These are phyloP conservation scores for Rhizopus arrhizus DNA, from an alignment of 371 early-diverging fungal genomes.

Conservation along the genomic window DNA sequence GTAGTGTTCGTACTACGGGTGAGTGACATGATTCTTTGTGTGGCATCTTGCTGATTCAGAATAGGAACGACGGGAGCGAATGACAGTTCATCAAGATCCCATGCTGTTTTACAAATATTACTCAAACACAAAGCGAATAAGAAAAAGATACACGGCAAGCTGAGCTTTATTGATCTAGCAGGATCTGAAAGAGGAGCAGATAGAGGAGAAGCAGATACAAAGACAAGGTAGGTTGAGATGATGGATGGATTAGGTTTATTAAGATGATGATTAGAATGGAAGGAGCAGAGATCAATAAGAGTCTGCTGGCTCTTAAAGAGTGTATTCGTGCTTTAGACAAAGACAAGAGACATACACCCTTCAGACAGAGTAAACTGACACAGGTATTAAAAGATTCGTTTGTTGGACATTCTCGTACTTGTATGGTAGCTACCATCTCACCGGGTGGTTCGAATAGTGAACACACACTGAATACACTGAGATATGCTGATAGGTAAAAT, in stretches of 20 bases:
- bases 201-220: conserved; percentile 87
- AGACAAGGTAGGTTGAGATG: conserved; percentile 67
- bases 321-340: conserved; percentile 96
- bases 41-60: conserved; percentile 46
- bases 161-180: conserved; percentile 98
- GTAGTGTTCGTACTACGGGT: conserved; percentile 85
- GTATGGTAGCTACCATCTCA: conserved; percentile 96
- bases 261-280: conserved; percentile 68
- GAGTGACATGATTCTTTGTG: background rate
- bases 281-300: conserved; percentile 98
- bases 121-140: conserved; percentile 64
- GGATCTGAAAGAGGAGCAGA: conserved; percentile 99
- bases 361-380: conserved; percentile 95
- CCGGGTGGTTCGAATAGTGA: conserved; percentile 90
- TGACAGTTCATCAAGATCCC: conserved; percentile 95
- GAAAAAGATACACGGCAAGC: conserved; percentile 73
- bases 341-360: conserved; percentile 90
- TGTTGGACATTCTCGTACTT: conserved; percentile 92
- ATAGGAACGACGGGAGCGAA: conserved; percentile 85
- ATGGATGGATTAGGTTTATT: background rate
- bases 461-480: conserved; percentile 96
- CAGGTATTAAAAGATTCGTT: conserved; percentile 96
- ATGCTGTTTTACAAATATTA: conserved; percentile 93
- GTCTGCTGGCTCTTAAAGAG: conserved; percentile 93
- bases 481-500: conserved; percentile 89